phyloP scores from a whole-genome alignment of 73 alveolate genomes.

The Diophrys sp. region DNA sequence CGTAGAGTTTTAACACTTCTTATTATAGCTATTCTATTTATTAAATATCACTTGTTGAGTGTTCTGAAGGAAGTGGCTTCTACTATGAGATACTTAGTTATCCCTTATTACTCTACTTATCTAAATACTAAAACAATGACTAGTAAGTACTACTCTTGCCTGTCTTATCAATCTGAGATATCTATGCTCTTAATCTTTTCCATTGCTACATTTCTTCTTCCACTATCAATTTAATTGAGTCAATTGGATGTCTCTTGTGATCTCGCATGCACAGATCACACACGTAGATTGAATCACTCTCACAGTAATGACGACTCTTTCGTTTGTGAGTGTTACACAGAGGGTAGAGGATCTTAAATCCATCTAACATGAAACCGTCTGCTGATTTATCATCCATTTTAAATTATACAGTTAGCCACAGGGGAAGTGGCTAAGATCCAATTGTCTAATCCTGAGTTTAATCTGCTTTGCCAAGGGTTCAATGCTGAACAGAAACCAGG shows the following conservation, averaged over 20 bases:
- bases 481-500: constrained; percentile 59
- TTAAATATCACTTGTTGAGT: background rate
- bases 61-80: background rate
- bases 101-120: background rate
- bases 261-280: background rate
- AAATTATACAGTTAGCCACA: too few species aligned
- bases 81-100: background rate
- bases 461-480: constrained; percentile 64
- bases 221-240: background rate
- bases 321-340: background rate
- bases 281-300: background rate
- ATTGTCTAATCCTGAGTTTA: constrained; percentile 78
- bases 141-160: background rate
- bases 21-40: background rate
- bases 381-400: background rate
- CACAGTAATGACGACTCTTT: background rate
- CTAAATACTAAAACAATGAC: background rate
- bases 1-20: background rate
- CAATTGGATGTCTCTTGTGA: background rate
- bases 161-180: background rate
- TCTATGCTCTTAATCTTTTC: background rate
- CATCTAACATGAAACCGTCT: background rate
- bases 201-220: background rate
- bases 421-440: constrained; percentile 90
- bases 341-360: background rate